These are phyloP conservation scores for Zygosaccharomyces pseudobailii DNA, from an alignment of 1,139 yeast species.

Conservation along the genomic window DNA sequence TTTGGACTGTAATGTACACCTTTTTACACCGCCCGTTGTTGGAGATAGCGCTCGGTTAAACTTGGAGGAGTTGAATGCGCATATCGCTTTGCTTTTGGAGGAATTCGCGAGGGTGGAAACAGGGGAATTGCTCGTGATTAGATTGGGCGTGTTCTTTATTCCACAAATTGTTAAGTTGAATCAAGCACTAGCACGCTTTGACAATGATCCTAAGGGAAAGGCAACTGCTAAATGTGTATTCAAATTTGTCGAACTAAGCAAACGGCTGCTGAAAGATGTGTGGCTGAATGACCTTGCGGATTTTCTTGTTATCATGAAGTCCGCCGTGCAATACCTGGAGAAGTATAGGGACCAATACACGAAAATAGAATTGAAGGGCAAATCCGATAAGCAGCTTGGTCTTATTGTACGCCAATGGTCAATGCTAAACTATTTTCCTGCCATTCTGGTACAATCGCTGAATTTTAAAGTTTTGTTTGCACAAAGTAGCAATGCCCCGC, in stretches of 20 bases:
- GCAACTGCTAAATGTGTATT: conserved; percentile 2
- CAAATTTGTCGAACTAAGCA: conserved; percentile 7
- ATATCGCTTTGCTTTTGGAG: conserved; percentile 6
- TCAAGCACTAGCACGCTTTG: conserved; percentile 6
- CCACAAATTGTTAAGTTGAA: conserved; percentile 9
- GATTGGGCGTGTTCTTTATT: conserved; percentile 4
- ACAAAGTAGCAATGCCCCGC: not conserved
- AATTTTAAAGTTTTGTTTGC: conserved; percentile 10
- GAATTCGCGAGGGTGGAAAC: not conserved
- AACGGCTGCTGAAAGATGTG: conserved; percentile 4
- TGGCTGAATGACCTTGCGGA: conserved; percentile 9
- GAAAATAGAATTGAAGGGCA: conserved; percentile 5
- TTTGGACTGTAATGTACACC: conserved; percentile 3
- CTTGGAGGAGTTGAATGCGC: conserved; percentile 11
- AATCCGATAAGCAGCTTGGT: not conserved
- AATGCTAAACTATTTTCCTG: conserved; percentile 13
- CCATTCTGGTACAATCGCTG: conserved; percentile 13
- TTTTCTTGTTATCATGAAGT: conserved; percentile 3
- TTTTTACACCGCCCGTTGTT: conserved; percentile 10
- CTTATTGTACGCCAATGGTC: conserved; percentile 8
- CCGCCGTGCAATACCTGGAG: conserved; percentile 2
- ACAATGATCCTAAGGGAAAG: conserved; percentile 2
- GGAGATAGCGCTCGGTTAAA: conserved; percentile 8
- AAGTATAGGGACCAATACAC: conserved; percentile 6
- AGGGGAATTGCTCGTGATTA: conserved; percentile 1